Percentiles rank a stretch among this genome's conserved stretches.
Conservation (phyloP, 2,329 filamentous ascomycete species). For the Cladosporium halotolerans region DNA sequence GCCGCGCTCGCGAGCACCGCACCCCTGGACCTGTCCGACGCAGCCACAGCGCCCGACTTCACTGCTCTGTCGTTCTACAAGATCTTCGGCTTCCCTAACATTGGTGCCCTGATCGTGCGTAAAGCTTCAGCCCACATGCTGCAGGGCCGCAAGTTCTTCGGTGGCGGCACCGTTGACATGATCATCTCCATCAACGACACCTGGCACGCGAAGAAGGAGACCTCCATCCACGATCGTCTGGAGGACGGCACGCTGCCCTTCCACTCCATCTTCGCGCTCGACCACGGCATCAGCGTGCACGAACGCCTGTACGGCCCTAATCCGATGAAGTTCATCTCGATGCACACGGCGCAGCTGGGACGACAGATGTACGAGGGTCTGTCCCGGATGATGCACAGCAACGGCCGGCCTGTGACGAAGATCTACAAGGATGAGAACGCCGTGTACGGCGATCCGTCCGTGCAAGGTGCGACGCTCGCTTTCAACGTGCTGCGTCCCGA, state of each 20-base stretch:
- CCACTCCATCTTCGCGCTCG: slow-evolving; percentile 58
- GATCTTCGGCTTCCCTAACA: slow-evolving; percentile 60
- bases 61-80: slow-evolving; percentile 58
- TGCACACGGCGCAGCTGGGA: slow-evolving; percentile 51
- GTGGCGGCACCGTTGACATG: slow-evolving; percentile 61
- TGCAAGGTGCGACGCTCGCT: slow-evolving; percentile 57
- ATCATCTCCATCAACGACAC: slow-evolving; percentile 47
- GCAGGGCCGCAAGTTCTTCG: slow-evolving; percentile 56
- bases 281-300: slow-evolving; percentile 54
- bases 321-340: slow-evolving; percentile 53
- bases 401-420: slow-evolving; percentile 46
- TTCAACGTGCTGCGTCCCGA: slow-evolving; percentile 55
- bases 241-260: slow-evolving; percentile 64
- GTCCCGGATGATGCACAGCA: slow-evolving; percentile 44
- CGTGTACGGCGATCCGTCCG: slow-evolving; percentile 45
- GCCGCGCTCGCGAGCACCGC: slow-evolving; percentile 60
- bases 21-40: slow-evolving; percentile 50
- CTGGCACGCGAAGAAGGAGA: slow-evolving; percentile 51
- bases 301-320: slow-evolving; percentile 49
- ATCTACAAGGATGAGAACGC: slow-evolving; percentile 50
- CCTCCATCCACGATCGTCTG: slow-evolving; percentile 52
- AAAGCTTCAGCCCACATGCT: slow-evolving; percentile 51
- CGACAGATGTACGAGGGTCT: slow-evolving; percentile 46
- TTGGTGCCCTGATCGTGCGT: slow-evolving; percentile 55
- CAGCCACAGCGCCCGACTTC: slow-evolving; percentile 52